Evolutionary conservation across 202 grass and related monocot species (phyloP), one percentile per base, ranked within the genome.

Genomic region (Panicum hallii): DNA sequence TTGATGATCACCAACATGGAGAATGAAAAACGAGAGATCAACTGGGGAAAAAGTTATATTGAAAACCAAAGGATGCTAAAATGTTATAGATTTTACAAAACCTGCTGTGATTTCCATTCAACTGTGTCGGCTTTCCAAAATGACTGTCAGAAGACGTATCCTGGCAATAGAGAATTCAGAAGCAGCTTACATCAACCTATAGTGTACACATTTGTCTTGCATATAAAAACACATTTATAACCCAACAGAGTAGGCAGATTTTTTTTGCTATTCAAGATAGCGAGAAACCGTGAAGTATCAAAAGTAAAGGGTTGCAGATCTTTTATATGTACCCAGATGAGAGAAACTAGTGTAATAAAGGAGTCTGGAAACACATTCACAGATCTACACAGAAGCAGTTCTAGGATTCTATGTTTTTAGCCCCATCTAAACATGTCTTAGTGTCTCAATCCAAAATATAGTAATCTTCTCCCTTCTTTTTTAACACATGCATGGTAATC

Each of bases 31-130:
- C 5, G 11, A 74, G 32, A 19, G 9, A 49, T 75, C 3, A 47
- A 75, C 50, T 75, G 9, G 22, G 46, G 64, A 13, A 66, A 52
- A 43, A 30, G 14, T 32, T 63, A 28, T 16, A 45, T 61, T 16
- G 9, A 72, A 52, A 64, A 40, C 16, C 19, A 43, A 48, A 12
- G 26, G 50, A 87, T 67, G 44, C 32, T 41, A 54, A 62, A 79
- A 83, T n/a, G 10, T 32, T 74, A 49, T 65, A 85, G 58, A 75
- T 58, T 26, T 63, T 22, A 74, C 54, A 46, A 26, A 2, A 93
- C 91, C 86, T 91, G 85, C 3, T 62, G 63, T 45, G 82, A 62
- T 47, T 92, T 86, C 90, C 90, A 84, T 89, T 89, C 45, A 50
- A 62, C 90, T 69, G 40, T 49, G 49, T 44, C 54, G 61, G 69